These are phyloP conservation scores for Fusarium sp. DNA, from an alignment of 2,329 filamentous ascomycete species.

Conservation along the genomic window DNA sequence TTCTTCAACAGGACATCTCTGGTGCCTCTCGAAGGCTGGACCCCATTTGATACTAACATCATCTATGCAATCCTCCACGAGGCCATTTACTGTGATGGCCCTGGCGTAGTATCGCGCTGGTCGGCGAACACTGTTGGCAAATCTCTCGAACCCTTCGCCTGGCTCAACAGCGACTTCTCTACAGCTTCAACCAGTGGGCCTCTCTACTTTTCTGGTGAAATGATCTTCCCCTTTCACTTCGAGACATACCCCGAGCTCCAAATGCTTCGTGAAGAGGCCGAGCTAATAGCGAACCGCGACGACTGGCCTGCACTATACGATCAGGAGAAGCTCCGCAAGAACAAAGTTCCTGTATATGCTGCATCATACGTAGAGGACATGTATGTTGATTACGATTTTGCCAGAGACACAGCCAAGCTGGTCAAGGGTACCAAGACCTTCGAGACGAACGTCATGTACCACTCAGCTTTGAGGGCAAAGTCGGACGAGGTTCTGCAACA, in stretches of 20 bases:
- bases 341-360: slow-evolving; percentile 87
- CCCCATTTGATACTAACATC: slow-evolving; percentile 79
- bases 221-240: slow-evolving; percentile 90
- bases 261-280: slow-evolving; percentile 75
- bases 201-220: slow-evolving; percentile 89
- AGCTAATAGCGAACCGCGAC: slow-evolving; percentile 74
- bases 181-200: slow-evolving; percentile 57
- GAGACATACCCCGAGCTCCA: slow-evolving; percentile 81
- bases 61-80: slow-evolving; percentile 92
- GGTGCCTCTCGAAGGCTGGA: slow-evolving; percentile 72
- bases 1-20: slow-evolving; percentile 80
- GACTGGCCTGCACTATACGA: slow-evolving; percentile 86
- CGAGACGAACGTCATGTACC: slow-evolving; percentile 88
- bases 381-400: slow-evolving; percentile 86
- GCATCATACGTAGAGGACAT: slow-evolving; percentile 89
- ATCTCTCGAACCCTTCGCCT: slow-evolving; percentile 60
- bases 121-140: slow-evolving; percentile 75
- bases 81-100: slow-evolving; percentile 83
- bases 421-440: slow-evolving; percentile 84
- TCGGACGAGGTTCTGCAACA: slow-evolving; percentile 81
- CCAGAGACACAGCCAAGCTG: slow-evolving; percentile 77
- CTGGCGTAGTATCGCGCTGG: slow-evolving; percentile 75
- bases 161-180: slow-evolving; percentile 58
- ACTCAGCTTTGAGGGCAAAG: slow-evolving; percentile 81
- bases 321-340: slow-evolving; percentile 75